A percentile compares a stretch with the other conserved stretches of the same genome.
Evolutionary conservation across 257 asterid species (phyloP).

Genomic region (Rehmannia glutinosa): DNA sequence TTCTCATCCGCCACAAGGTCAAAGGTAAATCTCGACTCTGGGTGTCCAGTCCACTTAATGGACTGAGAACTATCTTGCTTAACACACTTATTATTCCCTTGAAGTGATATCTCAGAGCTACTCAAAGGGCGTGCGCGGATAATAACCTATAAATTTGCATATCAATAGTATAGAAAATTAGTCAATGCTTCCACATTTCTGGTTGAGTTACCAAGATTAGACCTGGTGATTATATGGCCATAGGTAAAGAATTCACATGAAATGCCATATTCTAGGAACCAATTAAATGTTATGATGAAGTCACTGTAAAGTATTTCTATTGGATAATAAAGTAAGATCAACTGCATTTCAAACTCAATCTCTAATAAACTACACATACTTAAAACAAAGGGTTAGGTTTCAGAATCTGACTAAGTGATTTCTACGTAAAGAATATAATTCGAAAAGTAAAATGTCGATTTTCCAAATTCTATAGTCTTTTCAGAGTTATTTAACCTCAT

Average conservation of each 20-base stretch:
- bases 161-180: neutral
- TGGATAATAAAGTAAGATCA: neutral
- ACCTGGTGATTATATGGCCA: neutral
- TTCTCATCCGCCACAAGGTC: conserved; percentile 92
- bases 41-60: conserved; percentile 83
- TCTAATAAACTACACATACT: neutral
- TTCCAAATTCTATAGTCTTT: neutral
- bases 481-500: too few species aligned
- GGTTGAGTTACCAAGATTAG: too few species aligned
- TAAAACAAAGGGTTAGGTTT: neutral
- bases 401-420: neutral
- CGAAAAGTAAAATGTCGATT: neutral
- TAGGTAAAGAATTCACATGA: neutral
- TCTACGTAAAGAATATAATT: neutral
- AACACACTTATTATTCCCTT: conserved; percentile 71
- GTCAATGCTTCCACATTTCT: too few species aligned
- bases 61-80: conserved; percentile 86
- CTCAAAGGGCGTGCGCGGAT: conserved; percentile 84
- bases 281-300: too few species aligned
- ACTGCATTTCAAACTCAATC: neutral
- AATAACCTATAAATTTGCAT: conserved; percentile 55
- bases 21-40: conserved; percentile 84
- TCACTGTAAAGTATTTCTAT: too few species aligned
- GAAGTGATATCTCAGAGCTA: conserved; percentile 66
- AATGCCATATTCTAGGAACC: neutral